Evolutionary conservation across 1,284 basidiomycete species (phyloP).

Genomic region (Sporisorium exsertum): DNA sequence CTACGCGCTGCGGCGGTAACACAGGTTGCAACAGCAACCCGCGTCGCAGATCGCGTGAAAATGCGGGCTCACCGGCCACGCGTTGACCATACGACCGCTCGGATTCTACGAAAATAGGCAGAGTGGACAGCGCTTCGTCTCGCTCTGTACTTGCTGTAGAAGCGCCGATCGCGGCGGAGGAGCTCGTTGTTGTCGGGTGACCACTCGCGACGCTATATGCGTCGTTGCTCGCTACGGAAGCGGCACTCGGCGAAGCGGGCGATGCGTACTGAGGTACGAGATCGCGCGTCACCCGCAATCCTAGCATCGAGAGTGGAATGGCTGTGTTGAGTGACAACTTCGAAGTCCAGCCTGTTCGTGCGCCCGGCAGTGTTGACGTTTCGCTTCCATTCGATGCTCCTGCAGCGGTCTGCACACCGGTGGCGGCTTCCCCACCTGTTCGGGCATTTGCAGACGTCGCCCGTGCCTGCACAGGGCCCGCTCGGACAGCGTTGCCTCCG

Average conservation of each 20-base stretch:
- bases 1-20: background rate
- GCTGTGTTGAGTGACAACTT: constrained; percentile 40
- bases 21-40: constrained; percentile 20
- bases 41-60: constrained; percentile 46
- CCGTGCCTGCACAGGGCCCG: background rate
- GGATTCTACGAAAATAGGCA: constrained; percentile 38
- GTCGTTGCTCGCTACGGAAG: constrained; percentile 16
- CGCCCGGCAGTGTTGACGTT: constrained; percentile 19
- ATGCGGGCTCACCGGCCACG: constrained; percentile 44
- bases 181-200: background rate
- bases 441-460: background rate
- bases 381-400: background rate
- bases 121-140: background rate
- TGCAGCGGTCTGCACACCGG: background rate
- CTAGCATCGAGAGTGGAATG: constrained; percentile 30
- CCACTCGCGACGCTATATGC: background rate
- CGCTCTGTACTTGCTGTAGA: background rate
- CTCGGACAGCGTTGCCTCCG: constrained; percentile 3
- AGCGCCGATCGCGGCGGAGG: background rate
- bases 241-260: constrained; percentile 17
- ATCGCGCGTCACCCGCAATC: constrained; percentile 38
- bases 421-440: background rate
- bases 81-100: constrained; percentile 48
- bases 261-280: constrained; percentile 37
- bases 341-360: constrained; percentile 30